These are phyloP conservation scores for Fusarium verticillioides DNA, from an alignment of 2,329 filamentous ascomycete species.

Conservation along the genomic window DNA sequence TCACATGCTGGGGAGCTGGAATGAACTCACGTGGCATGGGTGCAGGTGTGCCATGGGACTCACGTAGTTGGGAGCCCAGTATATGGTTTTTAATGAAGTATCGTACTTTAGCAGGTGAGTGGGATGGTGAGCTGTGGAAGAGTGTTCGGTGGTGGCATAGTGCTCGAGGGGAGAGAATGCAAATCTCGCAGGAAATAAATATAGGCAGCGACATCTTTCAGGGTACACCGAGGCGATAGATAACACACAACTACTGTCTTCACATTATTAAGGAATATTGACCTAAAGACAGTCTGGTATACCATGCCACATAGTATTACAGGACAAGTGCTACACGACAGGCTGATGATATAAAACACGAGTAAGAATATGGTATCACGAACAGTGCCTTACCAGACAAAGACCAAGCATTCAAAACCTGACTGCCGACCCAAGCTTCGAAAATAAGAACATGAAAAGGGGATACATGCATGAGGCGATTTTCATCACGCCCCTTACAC, in stretches of 20 bases:
- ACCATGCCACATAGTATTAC: conserved; percentile 37
- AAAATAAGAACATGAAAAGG: conserved; percentile 29
- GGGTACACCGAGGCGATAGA: conserved; percentile 3
- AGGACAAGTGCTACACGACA: conserved; percentile 29
- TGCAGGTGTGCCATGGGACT: conserved; percentile 56
- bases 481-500: conserved; percentile 45
- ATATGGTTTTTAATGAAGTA: conserved; percentile 58
- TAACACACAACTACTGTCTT: not conserved
- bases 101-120: conserved; percentile 49
- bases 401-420: conserved; percentile 37
- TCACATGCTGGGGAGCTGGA: conserved; percentile 53
- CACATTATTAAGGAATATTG: not conserved
- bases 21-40: conserved; percentile 45
- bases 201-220: not conserved
- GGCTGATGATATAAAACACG: conserved; percentile 30
- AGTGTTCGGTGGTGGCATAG: conserved; percentile 46
- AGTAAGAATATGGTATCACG: conserved; percentile 50
- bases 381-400: conserved; percentile 47
- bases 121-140: conserved; percentile 52
- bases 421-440: conserved; percentile 27
- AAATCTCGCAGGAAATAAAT: conserved; percentile 5
- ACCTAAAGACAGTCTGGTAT: not conserved
- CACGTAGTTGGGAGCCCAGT: conserved; percentile 57
- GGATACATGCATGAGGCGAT: conserved; percentile 36
- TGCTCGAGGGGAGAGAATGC: conserved; percentile 42